phyloP scores from a whole-genome alignment of 2,329 filamentous ascomycete species.

The Pseudocercospora cruenta region DNA sequence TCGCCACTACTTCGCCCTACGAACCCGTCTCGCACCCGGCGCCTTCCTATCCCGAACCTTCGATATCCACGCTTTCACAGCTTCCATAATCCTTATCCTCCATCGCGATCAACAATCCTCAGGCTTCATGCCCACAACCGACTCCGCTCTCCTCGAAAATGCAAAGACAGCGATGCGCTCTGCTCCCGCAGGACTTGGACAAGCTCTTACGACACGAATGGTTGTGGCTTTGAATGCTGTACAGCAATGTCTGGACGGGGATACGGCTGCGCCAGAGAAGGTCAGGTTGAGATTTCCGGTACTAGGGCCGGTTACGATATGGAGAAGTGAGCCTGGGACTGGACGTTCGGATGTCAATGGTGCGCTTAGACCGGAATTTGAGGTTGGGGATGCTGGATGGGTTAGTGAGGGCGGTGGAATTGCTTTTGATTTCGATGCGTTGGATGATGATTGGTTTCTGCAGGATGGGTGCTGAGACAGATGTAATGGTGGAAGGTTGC shows the following conservation, averaged over 20 bases:
- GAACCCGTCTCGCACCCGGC: constrained; percentile 5
- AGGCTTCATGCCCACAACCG: not conserved
- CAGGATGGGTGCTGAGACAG: no score
- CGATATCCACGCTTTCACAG: constrained; percentile 17
- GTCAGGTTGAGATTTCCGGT: not conserved
- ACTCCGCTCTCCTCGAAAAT: constrained; percentile 12
- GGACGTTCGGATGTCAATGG: not conserved
- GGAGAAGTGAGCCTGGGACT: not conserved
- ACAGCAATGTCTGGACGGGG: constrained; percentile 11
- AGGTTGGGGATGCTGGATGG: not conserved
- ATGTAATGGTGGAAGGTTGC: no score
- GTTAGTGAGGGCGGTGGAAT: not conserved
- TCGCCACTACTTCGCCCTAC: constrained; percentile 8
- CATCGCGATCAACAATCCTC: not conserved
- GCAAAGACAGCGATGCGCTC: constrained; percentile 11
- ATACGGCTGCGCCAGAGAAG: not conserved
- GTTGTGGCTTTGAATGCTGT: constrained; percentile 2
- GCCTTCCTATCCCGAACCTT: constrained; percentile 7
- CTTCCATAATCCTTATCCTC: constrained; percentile 10
- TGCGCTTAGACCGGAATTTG: not conserved
- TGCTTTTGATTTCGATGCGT: constrained; percentile 2
- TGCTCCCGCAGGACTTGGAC: not conserved
- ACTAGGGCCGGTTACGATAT: not conserved
- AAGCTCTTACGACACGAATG: not conserved
- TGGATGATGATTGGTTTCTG: not conserved